Conservation (phyloP, 208 protist species). For the Naegleria gruberi region DNA sequence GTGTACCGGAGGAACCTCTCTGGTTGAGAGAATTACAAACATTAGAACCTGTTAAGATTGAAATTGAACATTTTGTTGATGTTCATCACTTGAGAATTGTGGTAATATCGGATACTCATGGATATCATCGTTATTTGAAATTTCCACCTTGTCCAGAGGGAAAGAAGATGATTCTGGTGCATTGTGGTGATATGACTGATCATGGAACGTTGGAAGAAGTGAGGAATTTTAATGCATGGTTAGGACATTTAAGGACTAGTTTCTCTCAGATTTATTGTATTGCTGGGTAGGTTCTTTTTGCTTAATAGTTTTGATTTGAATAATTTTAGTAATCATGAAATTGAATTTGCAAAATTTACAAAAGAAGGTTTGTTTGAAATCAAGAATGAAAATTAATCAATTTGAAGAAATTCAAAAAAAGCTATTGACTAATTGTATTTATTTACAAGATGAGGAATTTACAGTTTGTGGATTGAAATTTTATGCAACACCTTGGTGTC, state of each 20-base stretch:
- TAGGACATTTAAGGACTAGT: conserved; percentile 26
- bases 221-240: conserved; percentile 32
- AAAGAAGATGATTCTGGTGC: conserved; percentile 24
- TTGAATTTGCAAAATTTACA: not conserved
- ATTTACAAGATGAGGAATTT: not conserved
- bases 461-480: not conserved
- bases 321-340: conserved; percentile 25
- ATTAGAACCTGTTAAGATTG: not conserved
- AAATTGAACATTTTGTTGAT: not conserved
- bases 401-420: conserved; percentile 1
- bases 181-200: conserved; percentile 37
- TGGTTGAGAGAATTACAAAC: not conserved
- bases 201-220: conserved; percentile 24
- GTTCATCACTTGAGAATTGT: not conserved
- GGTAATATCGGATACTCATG: not conserved
- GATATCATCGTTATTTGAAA: not conserved
- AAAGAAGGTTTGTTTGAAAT: not conserved
- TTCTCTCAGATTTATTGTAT: not conserved
- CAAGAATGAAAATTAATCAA: no score
- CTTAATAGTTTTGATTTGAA: not conserved
- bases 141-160: not conserved
- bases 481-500: conserved; percentile 5
- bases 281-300: not conserved
- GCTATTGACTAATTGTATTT: not conserved
- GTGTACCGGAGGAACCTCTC: not conserved